A percentile compares a stretch with the other conserved stretches of the same genome.
These are phyloP conservation scores for Eucalyptus pauciflora DNA, from an alignment of 345 rosid species.

Conservation along the genomic window DNA sequence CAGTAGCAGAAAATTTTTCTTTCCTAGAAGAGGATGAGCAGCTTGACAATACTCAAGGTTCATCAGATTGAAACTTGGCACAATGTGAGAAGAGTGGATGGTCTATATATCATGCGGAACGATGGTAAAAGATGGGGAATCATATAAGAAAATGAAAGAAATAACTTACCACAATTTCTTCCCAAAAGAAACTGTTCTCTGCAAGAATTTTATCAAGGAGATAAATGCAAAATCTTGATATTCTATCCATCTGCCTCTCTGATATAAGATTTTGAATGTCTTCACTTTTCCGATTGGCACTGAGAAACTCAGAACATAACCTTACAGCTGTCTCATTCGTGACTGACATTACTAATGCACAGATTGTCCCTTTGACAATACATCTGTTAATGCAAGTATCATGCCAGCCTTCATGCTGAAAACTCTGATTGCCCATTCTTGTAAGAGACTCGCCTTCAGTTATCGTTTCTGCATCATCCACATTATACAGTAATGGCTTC, in stretches of 20 bases:
- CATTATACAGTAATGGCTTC: constrained; percentile 67
- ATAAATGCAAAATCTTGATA: constrained; percentile 58
- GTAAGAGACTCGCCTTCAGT: constrained; percentile 3
- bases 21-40: background rate
- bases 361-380: constrained; percentile 46
- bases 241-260: constrained; percentile 24
- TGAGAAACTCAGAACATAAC: constrained; percentile 18
- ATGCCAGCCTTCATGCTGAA: constrained; percentile 72
- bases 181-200: constrained; percentile 60
- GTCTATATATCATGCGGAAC: background rate
- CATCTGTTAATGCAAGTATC: constrained; percentile 66
- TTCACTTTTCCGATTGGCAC: background rate
- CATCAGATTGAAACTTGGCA: background rate
- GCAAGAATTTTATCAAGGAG: constrained; percentile 52
- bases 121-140: background rate
- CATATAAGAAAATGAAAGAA: background rate
- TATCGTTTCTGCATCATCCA: constrained; percentile 22
- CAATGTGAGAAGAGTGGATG: background rate
- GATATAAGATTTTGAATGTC: constrained; percentile 9
- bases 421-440: constrained; percentile 27
- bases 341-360: constrained; percentile 51
- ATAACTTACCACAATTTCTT: constrained; percentile 49
- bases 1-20: background rate
- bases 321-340: constrained; percentile 27
- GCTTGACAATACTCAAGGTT: background rate